These are phyloP conservation scores for Suhomyces bokatorum DNA, from an alignment of 1,139 yeast genomes.

Conservation along the genomic window DNA sequence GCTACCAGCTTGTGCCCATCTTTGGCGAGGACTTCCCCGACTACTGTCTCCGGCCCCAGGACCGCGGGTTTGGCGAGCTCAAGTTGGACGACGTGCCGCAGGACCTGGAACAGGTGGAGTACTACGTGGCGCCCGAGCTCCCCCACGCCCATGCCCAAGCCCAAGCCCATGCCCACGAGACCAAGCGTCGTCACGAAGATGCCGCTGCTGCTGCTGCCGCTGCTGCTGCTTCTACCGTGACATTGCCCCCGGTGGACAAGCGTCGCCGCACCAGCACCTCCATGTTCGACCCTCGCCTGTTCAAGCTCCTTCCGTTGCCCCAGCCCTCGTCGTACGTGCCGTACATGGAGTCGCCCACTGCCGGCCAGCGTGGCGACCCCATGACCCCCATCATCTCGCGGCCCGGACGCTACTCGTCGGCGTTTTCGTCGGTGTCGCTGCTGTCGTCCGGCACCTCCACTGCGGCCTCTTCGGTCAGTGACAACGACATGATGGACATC, in stretches of 20 bases:
- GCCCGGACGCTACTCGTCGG: background rate
- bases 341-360: constrained; percentile 6
- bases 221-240: no score
- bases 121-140: constrained; percentile 8
- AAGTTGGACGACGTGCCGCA: constrained; percentile 32
- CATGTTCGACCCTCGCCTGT: constrained; percentile 4
- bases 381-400: constrained; percentile 9
- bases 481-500: constrained; percentile 32
- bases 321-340: constrained; percentile 8
- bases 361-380: constrained; percentile 8
- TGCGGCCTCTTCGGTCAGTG: background rate
- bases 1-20: constrained; percentile 75
- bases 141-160: background rate
- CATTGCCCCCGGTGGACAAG: constrained; percentile 2
- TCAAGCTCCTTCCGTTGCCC: constrained; percentile 8
- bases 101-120: constrained; percentile 6
- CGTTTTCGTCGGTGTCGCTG: constrained; percentile 4
- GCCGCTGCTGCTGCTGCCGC: no score
- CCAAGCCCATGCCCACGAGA: no score
- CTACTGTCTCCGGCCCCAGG: constrained; percentile 65
- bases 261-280: constrained; percentile 9
- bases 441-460: background rate
- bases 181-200: constrained; percentile 3
- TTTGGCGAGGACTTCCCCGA: constrained; percentile 77
- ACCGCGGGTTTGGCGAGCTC: constrained; percentile 69